phyloP scores from a whole-genome alignment of 768 basidiomycete genomes.

The Paxillus ammoniavirescens region DNA sequence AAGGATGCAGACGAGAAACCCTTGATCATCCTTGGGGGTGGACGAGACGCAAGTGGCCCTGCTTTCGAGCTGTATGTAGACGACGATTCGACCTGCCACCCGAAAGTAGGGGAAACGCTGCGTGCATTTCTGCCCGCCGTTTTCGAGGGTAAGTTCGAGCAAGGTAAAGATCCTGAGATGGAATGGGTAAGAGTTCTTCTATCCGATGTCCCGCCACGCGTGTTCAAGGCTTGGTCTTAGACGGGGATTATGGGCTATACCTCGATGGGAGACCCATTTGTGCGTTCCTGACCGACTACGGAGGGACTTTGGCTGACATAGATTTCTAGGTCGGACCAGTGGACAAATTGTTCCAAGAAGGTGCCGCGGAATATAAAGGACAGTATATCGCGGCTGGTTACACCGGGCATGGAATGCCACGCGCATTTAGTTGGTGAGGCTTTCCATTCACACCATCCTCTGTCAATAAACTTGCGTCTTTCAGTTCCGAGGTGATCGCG shows the following conservation, averaged over 20 bases:
- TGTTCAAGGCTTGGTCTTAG: constrained; percentile 33
- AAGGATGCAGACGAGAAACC: constrained; percentile 37
- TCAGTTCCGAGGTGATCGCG: constrained; percentile 60
- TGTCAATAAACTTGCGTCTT: background rate
- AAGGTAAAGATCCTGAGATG: constrained; percentile 56
- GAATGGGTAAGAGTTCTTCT: constrained; percentile 64
- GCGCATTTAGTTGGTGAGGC: constrained; percentile 60
- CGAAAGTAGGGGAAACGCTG: constrained; percentile 45
- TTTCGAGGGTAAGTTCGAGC: constrained; percentile 54
- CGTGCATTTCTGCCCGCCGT: constrained; percentile 57
- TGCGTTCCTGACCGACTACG: constrained; percentile 32
- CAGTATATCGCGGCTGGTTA: constrained; percentile 76
- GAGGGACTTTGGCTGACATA: background rate
- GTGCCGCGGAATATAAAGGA: constrained; percentile 39
- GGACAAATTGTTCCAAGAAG: constrained; percentile 25
- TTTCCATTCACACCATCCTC: background rate
- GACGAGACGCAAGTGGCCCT: constrained; percentile 41
- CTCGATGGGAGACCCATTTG: constrained; percentile 59
- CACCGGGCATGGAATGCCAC: constrained; percentile 79
- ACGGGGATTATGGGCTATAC: constrained; percentile 85
- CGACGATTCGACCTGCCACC: constrained; percentile 59
- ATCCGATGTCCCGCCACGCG: background rate
- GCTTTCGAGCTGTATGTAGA: constrained; percentile 49
- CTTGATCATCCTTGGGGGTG: constrained; percentile 74
- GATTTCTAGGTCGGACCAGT: constrained; percentile 60